Base-by-base conservation (phyloP, 179 eudicot genomes). In the Drosera spatulata region DNA sequence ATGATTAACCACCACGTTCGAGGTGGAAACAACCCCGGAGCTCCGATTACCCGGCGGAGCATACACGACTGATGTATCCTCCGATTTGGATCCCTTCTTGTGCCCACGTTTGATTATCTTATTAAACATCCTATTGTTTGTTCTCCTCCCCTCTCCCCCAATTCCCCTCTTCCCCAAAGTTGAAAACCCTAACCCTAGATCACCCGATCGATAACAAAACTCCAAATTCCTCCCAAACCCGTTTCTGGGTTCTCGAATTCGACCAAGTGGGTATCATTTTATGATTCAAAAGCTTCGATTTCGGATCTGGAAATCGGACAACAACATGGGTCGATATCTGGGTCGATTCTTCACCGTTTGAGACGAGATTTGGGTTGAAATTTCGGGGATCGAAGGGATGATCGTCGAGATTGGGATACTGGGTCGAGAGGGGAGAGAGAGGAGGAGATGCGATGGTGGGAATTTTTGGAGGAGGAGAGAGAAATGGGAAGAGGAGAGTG, bases 1-100 rank as follows among this genome's bases (percentile, higher is more conserved):
- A 57, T 81, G 90, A 56, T 81, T 84, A 48, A 84, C 81, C 11
- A 85, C 87, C 1, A 64, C 53, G 39, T 55, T 57, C 13, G 68
- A 64, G 8, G 68, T 64, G 5, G 68, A 64, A 10, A 64, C 61
- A 0, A 10, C 53, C 7, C 68, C 68, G 48, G 68, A 64, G 43
- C 68, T 50, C 33, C 68, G 68, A 49, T 56, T 48, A 3, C 61
- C 68, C 13, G 60, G 15, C 40, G 60, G 55, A 2, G 46, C 60
- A 56, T 5, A 9, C 55, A 45, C 61, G 7, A 38, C 7, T 4
- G 47, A 45, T 2, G 68, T 56, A 43, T 64, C 68, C 10, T 49
- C 81, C 10, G 58, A 58, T 64, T 77, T 77, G 1, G 75, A 61
- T 6, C 72, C 78, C 62, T 77, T 77, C 2, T 62, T 58, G 58